Base-by-base conservation (phyloP, 768 basidiomycete species). In the Lentinula lateritia region DNA sequence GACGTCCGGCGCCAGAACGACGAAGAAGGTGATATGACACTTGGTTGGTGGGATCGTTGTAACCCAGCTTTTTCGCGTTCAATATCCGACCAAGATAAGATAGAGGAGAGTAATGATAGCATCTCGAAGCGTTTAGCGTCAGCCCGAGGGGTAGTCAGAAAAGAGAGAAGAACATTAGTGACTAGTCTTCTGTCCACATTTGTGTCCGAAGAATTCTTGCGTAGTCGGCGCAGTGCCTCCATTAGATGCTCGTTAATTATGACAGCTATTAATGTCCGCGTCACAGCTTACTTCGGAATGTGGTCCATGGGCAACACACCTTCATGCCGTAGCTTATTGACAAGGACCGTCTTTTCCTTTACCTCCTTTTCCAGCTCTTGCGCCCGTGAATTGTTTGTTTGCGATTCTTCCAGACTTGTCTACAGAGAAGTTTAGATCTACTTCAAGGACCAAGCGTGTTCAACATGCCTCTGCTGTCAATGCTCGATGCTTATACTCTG, bases 51-150 rank as follows among this genome's bases (percentile, higher is more conserved):
- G 4, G 79, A 73, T 10, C 89, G 83, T 72, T 88, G 90, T 52
- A 97, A 74, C 2, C 96, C 96, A 2, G 96, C 96, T 64, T 86
- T 92, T 73, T 95, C 94, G 38, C 92, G 86, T 72, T 98, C 97
- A 50, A 80, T 76, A 65, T 99, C 97, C 45, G 84, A 80, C 97
- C 97, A 99, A 1, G 84, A 86, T n/a, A 99, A 82, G 60, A 99
- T 88, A 10, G 93, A 90, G 3, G 92, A 83, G 13, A 99, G 82
- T 0, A 99, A 80, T 2, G 86, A 80, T 12, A 99, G 83, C 89
- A 99, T 98, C 74, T 99, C 97, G 72, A 96, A 99, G 2, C 96
- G 87, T 70, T 99, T 99, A 36, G 88, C 77, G 73, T 99, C 97
- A 35, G 87, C 90, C 5, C 97, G 87, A 5, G 95, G 92, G 1